These are phyloP conservation scores for Suillus tomentosus DNA, from an alignment of 768 basidiomycete genomes.

Conservation along the genomic window DNA sequence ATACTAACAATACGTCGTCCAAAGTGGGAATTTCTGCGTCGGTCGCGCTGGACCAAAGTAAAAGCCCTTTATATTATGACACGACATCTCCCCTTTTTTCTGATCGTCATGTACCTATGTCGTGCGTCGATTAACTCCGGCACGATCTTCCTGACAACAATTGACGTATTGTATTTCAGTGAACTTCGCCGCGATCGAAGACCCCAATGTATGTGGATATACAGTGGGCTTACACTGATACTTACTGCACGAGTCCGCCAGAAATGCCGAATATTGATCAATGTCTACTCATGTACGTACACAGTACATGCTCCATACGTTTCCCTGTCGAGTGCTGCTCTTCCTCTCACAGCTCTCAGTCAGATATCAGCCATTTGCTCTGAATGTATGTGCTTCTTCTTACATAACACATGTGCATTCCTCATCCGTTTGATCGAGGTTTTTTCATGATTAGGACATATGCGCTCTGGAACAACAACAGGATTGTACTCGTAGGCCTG, in stretches of 20 bases:
- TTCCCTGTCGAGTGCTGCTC: neutral
- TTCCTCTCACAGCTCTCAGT: neutral
- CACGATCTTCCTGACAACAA: neutral
- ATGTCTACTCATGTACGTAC: neutral
- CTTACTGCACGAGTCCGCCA: neutral
- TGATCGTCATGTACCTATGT: neutral
- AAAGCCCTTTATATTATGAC: neutral
- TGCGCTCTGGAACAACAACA: neutral
- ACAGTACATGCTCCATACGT: neutral
- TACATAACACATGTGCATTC: neutral
- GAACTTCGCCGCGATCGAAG: neutral
- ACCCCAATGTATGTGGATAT: neutral
- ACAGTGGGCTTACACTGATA: neutral
- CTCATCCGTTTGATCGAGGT: neutral
- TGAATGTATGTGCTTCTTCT: neutral
- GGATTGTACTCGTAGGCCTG: neutral
- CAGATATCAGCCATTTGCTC: neutral
- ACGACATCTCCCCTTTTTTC: neutral
- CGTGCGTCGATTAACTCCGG: neutral
- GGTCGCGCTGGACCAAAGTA: neutral
- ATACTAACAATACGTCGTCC: neutral
- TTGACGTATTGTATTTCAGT: neutral
- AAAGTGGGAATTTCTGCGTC: neutral
- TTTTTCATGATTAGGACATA: neutral
- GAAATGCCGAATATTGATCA: neutral